These are phyloP conservation scores for Plantago ovata DNA, from an alignment of 257 asterid species.

Conservation along the genomic window DNA sequence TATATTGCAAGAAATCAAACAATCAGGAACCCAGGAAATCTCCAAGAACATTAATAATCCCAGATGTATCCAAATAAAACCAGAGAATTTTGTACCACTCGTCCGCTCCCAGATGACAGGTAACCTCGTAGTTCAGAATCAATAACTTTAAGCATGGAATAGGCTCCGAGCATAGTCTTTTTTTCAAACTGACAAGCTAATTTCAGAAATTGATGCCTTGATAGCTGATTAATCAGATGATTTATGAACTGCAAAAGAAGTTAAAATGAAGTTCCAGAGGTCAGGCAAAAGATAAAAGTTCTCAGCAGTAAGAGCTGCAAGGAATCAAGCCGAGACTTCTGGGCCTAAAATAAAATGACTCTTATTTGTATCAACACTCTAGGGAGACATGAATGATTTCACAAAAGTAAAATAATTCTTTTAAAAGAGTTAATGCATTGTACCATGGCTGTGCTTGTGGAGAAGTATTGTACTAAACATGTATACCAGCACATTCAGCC, in stretches of 20 bases:
- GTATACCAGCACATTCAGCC: neutral
- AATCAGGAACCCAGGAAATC: too few species aligned
- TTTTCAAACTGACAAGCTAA: conserved; percentile 91
- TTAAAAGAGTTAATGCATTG: neutral
- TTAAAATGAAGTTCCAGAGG: conserved; percentile 15
- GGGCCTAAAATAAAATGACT: conserved; percentile 8
- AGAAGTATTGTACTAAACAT: neutral
- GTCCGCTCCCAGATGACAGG: conserved; percentile 78
- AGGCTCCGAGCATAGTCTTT: conserved; percentile 96
- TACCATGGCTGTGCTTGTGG: neutral
- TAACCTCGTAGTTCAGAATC: conserved; percentile 93
- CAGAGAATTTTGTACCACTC: conserved; percentile 61
- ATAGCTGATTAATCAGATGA: conserved; percentile 79
- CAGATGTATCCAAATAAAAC: conserved; percentile 1
- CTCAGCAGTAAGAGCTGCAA: neutral
- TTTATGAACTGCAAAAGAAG: conserved; percentile 70
- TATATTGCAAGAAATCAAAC: too few species aligned
- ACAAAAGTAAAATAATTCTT: neutral
- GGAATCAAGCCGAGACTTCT: conserved; percentile 18
- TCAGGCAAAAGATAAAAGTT: conserved; percentile 18
- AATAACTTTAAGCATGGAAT: conserved; percentile 80
- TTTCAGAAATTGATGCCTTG: conserved; percentile 86
- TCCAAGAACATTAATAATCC: conserved; percentile 12
- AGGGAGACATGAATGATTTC: neutral
- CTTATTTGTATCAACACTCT: conserved; percentile 1